phyloP scores from a whole-genome alignment of 2,329 filamentous ascomycete species.

The Arthrocladium fulminans region DNA sequence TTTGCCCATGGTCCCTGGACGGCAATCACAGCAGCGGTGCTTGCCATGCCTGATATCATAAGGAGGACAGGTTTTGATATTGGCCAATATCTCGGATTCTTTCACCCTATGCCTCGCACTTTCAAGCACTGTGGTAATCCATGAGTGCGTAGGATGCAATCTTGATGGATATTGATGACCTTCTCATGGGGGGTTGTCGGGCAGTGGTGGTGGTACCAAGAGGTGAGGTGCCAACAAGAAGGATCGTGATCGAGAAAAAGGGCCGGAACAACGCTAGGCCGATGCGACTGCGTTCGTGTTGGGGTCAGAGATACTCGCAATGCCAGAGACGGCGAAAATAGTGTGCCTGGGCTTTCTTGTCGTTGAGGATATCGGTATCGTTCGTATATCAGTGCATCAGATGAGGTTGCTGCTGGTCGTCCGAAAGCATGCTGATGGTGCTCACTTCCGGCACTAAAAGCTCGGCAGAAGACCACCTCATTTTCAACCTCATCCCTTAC shows the following conservation, averaged over 20 bases:
- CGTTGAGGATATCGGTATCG: not conserved
- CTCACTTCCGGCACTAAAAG: slow-evolving; percentile 8
- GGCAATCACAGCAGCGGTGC: slow-evolving; percentile 3
- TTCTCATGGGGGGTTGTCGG: slow-evolving; percentile 2
- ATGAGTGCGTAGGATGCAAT: not conserved
- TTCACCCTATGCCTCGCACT: not conserved
- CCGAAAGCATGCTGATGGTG: slow-evolving; percentile 3
- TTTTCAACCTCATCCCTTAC: slow-evolving; percentile 4
- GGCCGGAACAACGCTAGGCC: slow-evolving; percentile 3
- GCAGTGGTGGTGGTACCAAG: not conserved
- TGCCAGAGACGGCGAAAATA: not conserved
- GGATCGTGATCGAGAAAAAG: slow-evolving; percentile 1
- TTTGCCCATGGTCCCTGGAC: slow-evolving; percentile 2
- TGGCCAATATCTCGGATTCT: not conserved
- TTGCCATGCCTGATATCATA: slow-evolving; percentile 10
- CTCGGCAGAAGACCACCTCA: slow-evolving; percentile 5
- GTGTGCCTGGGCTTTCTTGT: not conserved
- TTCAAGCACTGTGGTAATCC: slow-evolving; percentile 4
- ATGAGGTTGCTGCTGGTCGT: not conserved
- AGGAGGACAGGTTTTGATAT: slow-evolving; percentile 6
- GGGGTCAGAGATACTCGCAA: not conserved
- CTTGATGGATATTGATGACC: slow-evolving; percentile 1
- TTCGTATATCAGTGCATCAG: not conserved
- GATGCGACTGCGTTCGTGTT: not conserved
- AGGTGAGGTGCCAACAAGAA: slow-evolving; percentile 2